Conservation (phyloP, 352 stramenopile species). For the Phytopythium cucurbitacearum region DNA sequence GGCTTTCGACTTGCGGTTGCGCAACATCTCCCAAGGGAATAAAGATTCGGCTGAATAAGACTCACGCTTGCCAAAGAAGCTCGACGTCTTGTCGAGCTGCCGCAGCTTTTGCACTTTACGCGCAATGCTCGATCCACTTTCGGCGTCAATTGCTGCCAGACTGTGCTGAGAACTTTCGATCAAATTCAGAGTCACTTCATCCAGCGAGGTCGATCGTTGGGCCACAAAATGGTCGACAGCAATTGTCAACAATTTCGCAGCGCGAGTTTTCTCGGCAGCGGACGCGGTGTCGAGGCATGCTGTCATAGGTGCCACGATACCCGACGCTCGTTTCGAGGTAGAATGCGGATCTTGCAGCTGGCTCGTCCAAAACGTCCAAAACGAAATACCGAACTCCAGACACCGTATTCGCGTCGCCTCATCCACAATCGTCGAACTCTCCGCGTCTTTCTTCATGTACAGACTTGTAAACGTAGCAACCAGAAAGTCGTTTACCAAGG, state of each 20-base stretch:
- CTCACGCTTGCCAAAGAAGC: constrained; percentile 48
- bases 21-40: no score
- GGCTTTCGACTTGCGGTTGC: no score
- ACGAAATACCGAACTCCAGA: constrained; percentile 67
- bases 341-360: constrained; percentile 45
- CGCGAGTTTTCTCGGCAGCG: constrained; percentile 53
- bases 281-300: constrained; percentile 45
- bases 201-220: constrained; percentile 39
- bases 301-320: constrained; percentile 46
- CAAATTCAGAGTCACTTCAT: constrained; percentile 36
- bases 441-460: constrained; percentile 23
- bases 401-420: constrained; percentile 55
- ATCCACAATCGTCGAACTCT: constrained; percentile 19
- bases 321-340: constrained; percentile 48
- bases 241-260: constrained; percentile 63
- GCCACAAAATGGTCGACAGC: constrained; percentile 45
- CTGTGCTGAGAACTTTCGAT: constrained; percentile 53
- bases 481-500: constrained; percentile 71
- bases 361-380: constrained; percentile 68
- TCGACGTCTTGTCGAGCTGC: constrained; percentile 41
- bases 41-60: constrained; percentile 6
- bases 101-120: constrained; percentile 65
- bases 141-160: constrained; percentile 48
- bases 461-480: constrained; percentile 43
- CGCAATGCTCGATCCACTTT: constrained; percentile 60